Evolutionary conservation across 768 basidiomycete genomes (phyloP), one percentile per base, ranked within the genome.

Genomic region (Lepiota brunneoincarnata): DNA sequence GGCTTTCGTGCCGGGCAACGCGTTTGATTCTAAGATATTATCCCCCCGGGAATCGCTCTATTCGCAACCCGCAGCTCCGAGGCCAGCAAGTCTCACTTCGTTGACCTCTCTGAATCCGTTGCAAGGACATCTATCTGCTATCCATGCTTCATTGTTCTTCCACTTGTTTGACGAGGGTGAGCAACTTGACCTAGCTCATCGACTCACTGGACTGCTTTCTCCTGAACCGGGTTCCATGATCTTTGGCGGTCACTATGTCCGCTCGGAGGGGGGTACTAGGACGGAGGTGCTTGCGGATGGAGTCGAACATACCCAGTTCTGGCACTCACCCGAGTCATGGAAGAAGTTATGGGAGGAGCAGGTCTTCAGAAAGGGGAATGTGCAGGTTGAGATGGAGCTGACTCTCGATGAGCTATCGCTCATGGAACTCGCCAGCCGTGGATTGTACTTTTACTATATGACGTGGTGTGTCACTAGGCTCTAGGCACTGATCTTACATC

Each of bases 1-100:
- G 0, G 64, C 69, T 0, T 87, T 88, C 61, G 49, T 87, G 15
- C 64, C 73, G 10, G 86, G 86, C 0, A 75, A 88, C 55, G 72
- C 66, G 0, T 76, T 87, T 39, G 74, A 84, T 56, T 64, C 74
- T 6, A 53, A 58, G 2, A 69, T 79, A 49, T 70, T 85, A 26
- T 61, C 61, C 4, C 69, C 72, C 5, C 60, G 60, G 0, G 61
- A 64, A 5, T 59, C 63, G 37, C 62, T 66, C 38, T 59, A 61
- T 28, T 47, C 45, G 1, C 17, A 17, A 17, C 34, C 45, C 35
- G 10, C 28, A 18, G n/a, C n/a, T n/a, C 31, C 34, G 15, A 47
- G 21, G 18, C 45, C 45, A 34, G 53, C 46, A 2, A 24, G 35
- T 11, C 45, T 47, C 31, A 35, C 31, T 5, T 47, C 45, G 3